phyloP scores from a whole-genome alignment of 2,329 filamentous ascomycete genomes.

The Aspergillus sp. region DNA sequence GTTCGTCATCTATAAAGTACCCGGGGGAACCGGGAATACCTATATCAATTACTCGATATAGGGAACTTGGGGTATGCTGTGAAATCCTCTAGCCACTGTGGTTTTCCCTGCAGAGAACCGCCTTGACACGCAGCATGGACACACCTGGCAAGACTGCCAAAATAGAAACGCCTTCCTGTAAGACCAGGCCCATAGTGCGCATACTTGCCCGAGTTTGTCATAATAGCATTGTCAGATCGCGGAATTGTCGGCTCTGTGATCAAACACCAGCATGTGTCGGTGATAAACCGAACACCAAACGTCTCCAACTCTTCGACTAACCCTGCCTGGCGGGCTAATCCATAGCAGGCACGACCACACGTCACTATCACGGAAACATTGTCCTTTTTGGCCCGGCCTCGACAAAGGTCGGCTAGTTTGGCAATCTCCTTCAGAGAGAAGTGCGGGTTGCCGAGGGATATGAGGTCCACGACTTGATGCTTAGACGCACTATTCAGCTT shows the following conservation, averaged over 20 bases:
- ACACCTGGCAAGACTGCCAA: conserved; percentile 19
- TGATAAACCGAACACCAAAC: conserved; percentile 36
- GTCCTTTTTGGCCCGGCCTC: conserved; percentile 14
- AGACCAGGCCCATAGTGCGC: conserved; percentile 34
- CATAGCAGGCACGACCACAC: conserved; percentile 12
- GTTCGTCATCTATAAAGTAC: no score
- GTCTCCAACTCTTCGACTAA: conserved; percentile 21
- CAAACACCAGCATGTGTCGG: conserved; percentile 45
- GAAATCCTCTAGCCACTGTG: background rate
- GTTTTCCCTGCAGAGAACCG: background rate
- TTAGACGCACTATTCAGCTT: conserved; percentile 13
- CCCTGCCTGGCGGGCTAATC: conserved; percentile 19
- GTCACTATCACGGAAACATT: conserved; percentile 13
- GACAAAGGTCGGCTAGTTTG: conserved; percentile 24
- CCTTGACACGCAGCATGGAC: conserved; percentile 16
- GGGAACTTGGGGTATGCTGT: no score
- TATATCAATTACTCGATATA: no score
- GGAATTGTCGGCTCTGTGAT: conserved; percentile 35
- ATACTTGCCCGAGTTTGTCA: conserved; percentile 43
- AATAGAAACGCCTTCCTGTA: conserved; percentile 15
- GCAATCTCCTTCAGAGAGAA: conserved; percentile 34
- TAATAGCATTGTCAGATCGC: conserved; percentile 19
- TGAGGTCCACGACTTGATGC: conserved; percentile 22
- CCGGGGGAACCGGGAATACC: no score
- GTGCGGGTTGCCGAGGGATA: conserved; percentile 42